Evolutionary conservation across 2,329 filamentous ascomycete species (phyloP).

Genomic region (Coniochaeta sp.): DNA sequence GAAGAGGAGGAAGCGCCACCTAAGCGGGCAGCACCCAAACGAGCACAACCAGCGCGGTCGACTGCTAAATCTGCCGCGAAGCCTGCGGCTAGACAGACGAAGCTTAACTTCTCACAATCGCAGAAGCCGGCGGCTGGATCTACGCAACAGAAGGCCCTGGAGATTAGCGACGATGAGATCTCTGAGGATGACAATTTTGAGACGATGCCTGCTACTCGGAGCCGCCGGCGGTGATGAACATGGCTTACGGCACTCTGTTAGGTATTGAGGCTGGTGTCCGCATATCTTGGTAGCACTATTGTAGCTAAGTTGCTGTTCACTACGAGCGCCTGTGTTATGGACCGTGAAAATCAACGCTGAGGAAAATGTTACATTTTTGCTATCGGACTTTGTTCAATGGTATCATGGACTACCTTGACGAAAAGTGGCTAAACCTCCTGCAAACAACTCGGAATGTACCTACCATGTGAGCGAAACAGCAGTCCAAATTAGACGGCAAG

Average conservation of each 20-base stretch:
- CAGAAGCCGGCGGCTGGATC: constrained; percentile 25
- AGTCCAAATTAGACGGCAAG: neutral
- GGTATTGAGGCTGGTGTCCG: neutral
- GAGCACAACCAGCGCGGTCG: constrained; percentile 22
- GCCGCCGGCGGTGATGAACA: constrained; percentile 6
- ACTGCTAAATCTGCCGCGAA: constrained; percentile 23
- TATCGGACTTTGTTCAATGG: neutral
- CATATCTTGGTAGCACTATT: neutral
- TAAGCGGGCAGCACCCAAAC: constrained; percentile 12
- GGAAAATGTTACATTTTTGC: neutral
- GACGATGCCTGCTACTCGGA: constrained; percentile 32
- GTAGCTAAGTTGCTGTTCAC: neutral
- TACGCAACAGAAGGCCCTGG: constrained; percentile 37
- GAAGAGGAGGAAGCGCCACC: constrained; percentile 25
- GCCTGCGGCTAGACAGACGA: constrained; percentile 32
- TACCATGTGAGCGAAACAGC: neutral
- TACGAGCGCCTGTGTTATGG: neutral
- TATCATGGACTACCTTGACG: neutral
- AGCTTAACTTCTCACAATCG: constrained; percentile 39
- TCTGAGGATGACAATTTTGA: constrained; percentile 54
- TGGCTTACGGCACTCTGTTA: neutral
- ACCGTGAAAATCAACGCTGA: neutral
- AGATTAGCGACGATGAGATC: constrained; percentile 60
- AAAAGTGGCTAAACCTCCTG: neutral
- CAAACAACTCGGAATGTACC: neutral